Evolutionary conservation across 2,329 filamentous ascomycete genomes (phyloP), one percentile per base, ranked within the genome.

Genomic region (Zymoseptoria brevis): DNA sequence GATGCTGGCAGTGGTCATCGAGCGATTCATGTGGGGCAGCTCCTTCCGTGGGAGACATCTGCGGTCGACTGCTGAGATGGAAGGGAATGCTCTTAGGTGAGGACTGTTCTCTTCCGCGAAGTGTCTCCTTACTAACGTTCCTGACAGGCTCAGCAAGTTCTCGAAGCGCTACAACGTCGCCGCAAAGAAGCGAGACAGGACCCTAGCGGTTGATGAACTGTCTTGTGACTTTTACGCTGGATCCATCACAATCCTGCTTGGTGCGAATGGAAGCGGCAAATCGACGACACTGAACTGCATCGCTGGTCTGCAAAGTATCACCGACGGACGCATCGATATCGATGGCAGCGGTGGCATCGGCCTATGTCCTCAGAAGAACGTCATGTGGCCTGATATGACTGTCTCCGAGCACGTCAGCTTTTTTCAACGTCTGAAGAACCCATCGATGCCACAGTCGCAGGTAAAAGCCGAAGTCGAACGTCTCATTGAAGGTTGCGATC

Each of bases 321-420:
- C 89, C 0, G 84, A 82, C 59, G 92, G 92, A 2, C 80, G 80
- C 2, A 94, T 96, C 64, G 83, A 83, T 22, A 86, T 96, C 52
- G 86, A 92, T 64, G 87, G 86, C 0, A 86, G 84, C 8, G 89
- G 89, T 8, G 90, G 89, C 0, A 81, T 96, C 19, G 92, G 92
- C 13, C 86, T 96, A 50, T 93, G 90, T 58, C 92, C 92, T 0
- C 92, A 96, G 72, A 92, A 93, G 78, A 96, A 96, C 67, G 92
- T 96, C 5, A 81, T 96, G 30, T 96, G 92, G 91, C 88, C 93
- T 66, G 87, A 91, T 59, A 76, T 96, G 57, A 95, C 89, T 0
- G 90, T 96, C 0, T 83, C 86, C 67, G 90, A 96, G 72, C 92
- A 96, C 68, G 84, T 96, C 16, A 76, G 77, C 8, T 89, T 96